Evolutionary conservation across 768 basidiomycete species (phyloP), one percentile per base, ranked within the genome.

Genomic region (Dioszegia aurantiaca): DNA sequence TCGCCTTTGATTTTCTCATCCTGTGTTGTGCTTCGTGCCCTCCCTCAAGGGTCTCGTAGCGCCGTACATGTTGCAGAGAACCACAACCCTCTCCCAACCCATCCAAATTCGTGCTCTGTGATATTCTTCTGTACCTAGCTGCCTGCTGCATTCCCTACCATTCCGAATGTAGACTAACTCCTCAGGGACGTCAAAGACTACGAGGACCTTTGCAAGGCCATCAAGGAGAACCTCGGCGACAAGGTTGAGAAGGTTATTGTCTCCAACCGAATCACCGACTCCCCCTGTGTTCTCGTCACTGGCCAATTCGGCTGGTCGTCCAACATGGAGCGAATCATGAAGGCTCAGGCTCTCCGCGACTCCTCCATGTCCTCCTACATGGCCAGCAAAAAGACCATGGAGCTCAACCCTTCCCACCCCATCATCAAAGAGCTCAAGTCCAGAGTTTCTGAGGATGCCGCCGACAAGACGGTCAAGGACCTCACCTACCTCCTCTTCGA

Each of bases 251-350:
- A 99, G 83, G 94, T 99, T 23, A 84, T 94, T 63, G 82, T 97
- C 67, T 98, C 94, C 44, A 97, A 94, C 85, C 90, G 94, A 79
- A 94, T 99, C 81, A 83, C 85, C 69, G 91, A 94, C 79, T 95
- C 92, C 19, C 93, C 92, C 61, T 97, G 87, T 77, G 94, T 95
- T 43, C 86, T 94, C 71, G 92, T 97, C 75, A 98, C 95, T 59
- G 94, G 94, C 57, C 93, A 97, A 78, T 99, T 97, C 80, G 95
- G 94, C 56, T 99, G 94, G 94, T 95, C 91, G 26, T 92, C 93
- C 56, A 97, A 97, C 83, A 98, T 98, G 94, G 88, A 93, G 79
- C 87, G 93, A 79, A 95, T 97, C 82, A 97, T 98, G 94, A 94
- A 94, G 81, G 92, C 94, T 12, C 93, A 98, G 80, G 93, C 93